These are phyloP conservation scores for Opeltia flavorubescens DNA, from an alignment of 495 filamentous ascomycete genomes.

Conservation along the genomic window DNA sequence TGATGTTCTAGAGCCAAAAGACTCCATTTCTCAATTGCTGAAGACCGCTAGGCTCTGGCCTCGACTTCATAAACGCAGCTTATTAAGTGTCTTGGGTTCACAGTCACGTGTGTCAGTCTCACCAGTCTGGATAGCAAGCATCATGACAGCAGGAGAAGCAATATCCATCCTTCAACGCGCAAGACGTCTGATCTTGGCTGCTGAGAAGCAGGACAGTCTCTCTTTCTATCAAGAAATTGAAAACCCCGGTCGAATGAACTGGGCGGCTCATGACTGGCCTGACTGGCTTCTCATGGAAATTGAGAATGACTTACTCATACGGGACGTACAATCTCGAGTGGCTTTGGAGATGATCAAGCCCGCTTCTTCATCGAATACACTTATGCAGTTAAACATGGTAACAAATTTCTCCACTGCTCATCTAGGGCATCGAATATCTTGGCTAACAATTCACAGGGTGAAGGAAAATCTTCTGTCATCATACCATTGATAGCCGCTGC, in stretches of 20 bases:
- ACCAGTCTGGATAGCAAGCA: not conserved
- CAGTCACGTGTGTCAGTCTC: not conserved
- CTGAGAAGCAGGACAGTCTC: not conserved
- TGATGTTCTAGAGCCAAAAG: not conserved
- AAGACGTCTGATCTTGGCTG: not conserved
- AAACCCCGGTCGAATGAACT: constrained; percentile 39
- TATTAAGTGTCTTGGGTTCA: not conserved
- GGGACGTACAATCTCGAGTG: constrained; percentile 43
- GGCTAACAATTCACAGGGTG: constrained; percentile 22
- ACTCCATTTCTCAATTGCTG: not conserved
- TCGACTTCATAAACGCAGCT: not conserved
- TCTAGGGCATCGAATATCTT: not conserved
- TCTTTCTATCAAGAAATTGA: constrained; percentile 24
- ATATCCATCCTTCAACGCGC: not conserved
- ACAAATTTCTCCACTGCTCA: not conserved
- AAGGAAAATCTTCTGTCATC: constrained; percentile 60
- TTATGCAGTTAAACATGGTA: constrained; percentile 57
- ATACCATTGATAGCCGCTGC: constrained; percentile 44
- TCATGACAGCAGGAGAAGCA: not conserved
- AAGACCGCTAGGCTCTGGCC: not conserved
- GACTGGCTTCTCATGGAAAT: constrained; percentile 51
- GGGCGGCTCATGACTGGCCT: constrained; percentile 34
- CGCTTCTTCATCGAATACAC: constrained; percentile 26
- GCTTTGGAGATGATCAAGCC: constrained; percentile 43
- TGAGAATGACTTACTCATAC: constrained; percentile 49